Evolutionary conservation across 1,284 basidiomycete genomes (phyloP).

Genomic region (Ceratorhiza oryzae-sativae): DNA sequence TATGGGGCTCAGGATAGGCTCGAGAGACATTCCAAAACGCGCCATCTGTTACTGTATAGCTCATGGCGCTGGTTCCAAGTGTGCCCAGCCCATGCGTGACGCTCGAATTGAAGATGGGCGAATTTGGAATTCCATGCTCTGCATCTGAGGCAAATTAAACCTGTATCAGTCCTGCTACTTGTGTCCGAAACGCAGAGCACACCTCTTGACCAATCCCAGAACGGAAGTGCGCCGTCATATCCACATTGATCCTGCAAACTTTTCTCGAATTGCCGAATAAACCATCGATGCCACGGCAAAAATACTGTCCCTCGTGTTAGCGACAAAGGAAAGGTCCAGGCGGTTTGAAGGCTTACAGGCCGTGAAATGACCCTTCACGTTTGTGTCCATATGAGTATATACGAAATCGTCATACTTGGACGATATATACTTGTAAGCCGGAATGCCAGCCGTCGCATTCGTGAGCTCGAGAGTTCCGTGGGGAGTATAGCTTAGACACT

Average conservation of each 20-base stretch:
- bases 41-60: conserved; percentile 24
- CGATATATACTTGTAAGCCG: not conserved
- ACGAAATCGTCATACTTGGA: conserved; percentile 39
- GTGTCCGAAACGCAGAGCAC: not conserved
- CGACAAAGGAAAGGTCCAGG: not conserved
- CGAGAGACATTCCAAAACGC: conserved; percentile 29
- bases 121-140: conserved; percentile 1
- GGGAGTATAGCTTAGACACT: conserved; percentile 18
- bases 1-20: conserved; percentile 38
- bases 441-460: conserved; percentile 21
- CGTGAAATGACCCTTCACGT: conserved; percentile 22
- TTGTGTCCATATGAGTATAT: conserved; percentile 37
- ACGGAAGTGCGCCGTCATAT: conserved; percentile 29
- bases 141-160: not conserved
- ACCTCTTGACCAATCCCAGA: conserved; percentile 40
- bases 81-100: conserved; percentile 28
- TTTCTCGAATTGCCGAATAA: conserved; percentile 9
- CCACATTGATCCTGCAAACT: conserved; percentile 16
- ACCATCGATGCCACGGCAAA: conserved; percentile 39
- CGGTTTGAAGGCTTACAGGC: not conserved
- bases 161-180: not conserved
- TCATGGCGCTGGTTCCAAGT: not conserved
- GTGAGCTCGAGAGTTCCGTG: conserved; percentile 20
- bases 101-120: conserved; percentile 28
- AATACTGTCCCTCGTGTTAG: conserved; percentile 22